A percentile compares a stretch with the other conserved stretches of the same genome.
These are phyloP conservation scores for Cordyceps cateniannulata DNA, from an alignment of 2,329 filamentous ascomycete genomes.

Conservation along the genomic window DNA sequence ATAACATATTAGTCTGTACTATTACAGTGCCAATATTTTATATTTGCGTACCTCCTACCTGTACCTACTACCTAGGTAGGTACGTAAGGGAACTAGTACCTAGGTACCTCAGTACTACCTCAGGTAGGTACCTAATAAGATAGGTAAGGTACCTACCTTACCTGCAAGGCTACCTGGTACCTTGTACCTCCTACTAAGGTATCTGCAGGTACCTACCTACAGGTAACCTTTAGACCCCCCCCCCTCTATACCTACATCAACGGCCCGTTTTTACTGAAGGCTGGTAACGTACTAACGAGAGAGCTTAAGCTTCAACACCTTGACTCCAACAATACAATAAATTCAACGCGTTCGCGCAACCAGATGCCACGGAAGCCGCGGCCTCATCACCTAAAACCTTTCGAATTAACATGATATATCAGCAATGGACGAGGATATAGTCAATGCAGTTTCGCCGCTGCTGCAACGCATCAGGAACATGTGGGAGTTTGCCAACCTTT, in stretches of 20 bases:
- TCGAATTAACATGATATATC: not conserved
- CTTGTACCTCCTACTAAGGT: no score
- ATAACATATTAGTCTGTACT: not conserved
- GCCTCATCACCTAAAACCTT: not conserved
- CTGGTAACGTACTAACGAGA: not conserved
- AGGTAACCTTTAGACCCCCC: no score
- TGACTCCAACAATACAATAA: not conserved
- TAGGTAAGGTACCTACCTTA: no score
- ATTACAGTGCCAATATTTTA: not conserved
- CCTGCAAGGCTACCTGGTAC: no score
- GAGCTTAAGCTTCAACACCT: not conserved
- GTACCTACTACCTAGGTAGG: not conserved
- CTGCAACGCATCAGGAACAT: conserved; percentile 72
- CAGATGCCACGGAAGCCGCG: not conserved
- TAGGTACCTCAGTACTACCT: not conserved
- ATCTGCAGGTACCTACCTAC: no score
- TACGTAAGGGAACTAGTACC: not conserved
- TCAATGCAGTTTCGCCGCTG: conserved; percentile 25
- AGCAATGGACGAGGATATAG: not conserved
- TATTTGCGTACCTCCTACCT: no score
- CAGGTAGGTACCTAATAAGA: not conserved
- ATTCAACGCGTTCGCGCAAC: not conserved
- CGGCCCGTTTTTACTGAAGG: not conserved
- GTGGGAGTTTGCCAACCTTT: conserved; percentile 93
- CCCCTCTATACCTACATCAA: no score